phyloP scores from a whole-genome alignment of 1,284 basidiomycete species.

The Phlebopus sp. region DNA sequence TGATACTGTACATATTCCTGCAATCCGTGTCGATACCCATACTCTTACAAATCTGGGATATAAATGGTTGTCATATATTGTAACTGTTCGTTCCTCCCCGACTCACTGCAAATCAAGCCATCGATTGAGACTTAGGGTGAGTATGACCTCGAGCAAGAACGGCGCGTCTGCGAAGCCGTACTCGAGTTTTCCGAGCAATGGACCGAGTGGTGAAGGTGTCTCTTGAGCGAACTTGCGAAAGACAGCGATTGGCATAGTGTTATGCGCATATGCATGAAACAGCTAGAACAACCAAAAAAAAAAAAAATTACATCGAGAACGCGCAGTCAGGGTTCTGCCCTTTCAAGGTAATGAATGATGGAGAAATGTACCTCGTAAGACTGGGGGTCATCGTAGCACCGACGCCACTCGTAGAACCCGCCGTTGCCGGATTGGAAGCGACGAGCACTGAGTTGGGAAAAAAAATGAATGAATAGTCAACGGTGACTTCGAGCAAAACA shows the following conservation, averaged over 20 bases:
- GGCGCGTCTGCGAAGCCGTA: constrained; percentile 59
- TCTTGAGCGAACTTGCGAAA: constrained; percentile 51
- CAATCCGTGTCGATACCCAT: constrained; percentile 25
- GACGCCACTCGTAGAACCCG: constrained; percentile 60
- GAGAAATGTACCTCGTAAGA: constrained; percentile 54
- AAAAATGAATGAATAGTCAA: constrained; percentile 8
- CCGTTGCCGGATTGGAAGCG: constrained; percentile 55
- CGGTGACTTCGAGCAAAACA: not conserved
- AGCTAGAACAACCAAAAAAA: constrained; percentile 35
- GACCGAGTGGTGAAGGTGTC: constrained; percentile 63
- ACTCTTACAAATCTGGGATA: constrained; percentile 34
- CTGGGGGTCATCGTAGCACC: constrained; percentile 40
- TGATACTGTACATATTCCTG: constrained; percentile 11
- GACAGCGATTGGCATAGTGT: constrained; percentile 46
- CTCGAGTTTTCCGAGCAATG: constrained; percentile 57
- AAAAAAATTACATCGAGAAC: too few species aligned
- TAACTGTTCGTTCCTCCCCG: constrained; percentile 9
- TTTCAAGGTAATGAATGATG: not conserved
- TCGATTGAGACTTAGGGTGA: constrained; percentile 68
- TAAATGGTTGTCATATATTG: constrained; percentile 31
- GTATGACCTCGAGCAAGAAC: constrained; percentile 59
- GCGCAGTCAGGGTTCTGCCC: not conserved
- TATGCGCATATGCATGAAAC: constrained; percentile 37
- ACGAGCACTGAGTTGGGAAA: constrained; percentile 45
- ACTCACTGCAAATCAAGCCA: constrained; percentile 59